These are phyloP conservation scores for Termitomyces sp. DNA, from an alignment of 768 basidiomycete species.

Conservation along the genomic window DNA sequence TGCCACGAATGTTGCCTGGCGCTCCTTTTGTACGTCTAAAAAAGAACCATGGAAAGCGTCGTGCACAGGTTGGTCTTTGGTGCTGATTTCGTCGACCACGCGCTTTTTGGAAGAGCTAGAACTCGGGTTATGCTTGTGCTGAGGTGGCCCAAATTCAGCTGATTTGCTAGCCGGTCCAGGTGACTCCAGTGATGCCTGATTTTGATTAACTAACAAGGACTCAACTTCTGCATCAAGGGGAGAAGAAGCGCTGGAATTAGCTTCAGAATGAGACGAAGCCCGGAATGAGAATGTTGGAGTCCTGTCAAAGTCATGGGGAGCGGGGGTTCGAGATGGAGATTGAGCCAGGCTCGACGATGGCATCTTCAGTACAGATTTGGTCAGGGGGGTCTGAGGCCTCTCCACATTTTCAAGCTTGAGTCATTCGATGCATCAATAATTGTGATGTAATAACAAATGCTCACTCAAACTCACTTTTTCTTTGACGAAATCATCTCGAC, in stretches of 20 bases:
- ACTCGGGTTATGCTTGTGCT: background rate
- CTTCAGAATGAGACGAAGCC: no score
- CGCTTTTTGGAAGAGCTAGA: background rate
- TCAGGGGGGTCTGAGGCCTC: background rate
- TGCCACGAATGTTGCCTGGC: background rate
- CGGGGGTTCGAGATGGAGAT: no score
- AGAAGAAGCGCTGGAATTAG: no score
- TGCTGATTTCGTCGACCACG: background rate
- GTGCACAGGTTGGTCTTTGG: background rate
- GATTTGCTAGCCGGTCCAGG: background rate
- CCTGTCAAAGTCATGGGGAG: no score
- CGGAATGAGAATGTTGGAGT: no score
- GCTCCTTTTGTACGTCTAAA: background rate
- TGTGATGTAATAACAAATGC: background rate
- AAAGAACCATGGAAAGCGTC: background rate
- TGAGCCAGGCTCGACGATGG: no score
- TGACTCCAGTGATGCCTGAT: background rate
- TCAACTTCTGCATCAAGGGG: no score
- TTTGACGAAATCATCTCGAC: background rate
- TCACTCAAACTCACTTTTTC: background rate
- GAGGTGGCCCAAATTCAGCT: background rate
- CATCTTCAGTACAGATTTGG: no score
- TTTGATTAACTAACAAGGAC: no score
- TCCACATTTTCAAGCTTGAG: background rate
- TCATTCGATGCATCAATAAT: background rate